A percentile compares a stretch with the other conserved stretches of the same genome.
phyloP scores from a whole-genome alignment of 1,284 basidiomycete genomes.

The Coniophora puteana region DNA sequence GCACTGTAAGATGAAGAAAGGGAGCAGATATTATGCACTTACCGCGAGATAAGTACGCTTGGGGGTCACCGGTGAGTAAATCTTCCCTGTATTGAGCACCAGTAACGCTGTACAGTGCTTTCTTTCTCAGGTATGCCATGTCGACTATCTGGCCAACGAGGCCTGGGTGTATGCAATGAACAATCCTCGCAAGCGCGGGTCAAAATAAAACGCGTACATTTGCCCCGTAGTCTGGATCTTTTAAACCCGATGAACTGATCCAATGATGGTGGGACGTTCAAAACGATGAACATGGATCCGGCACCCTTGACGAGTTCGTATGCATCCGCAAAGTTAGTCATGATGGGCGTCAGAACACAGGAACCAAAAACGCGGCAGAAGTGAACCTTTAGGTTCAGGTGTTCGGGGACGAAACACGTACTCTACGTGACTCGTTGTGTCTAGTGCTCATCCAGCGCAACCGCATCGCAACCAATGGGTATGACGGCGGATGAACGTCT shows the following conservation, averaged over 20 bases:
- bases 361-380: too few relatives aligned
- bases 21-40: neutral
- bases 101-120: conserved; percentile 22
- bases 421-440: too few relatives aligned
- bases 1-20: conserved; percentile 20
- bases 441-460: too few relatives aligned
- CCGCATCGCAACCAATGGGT: too few relatives aligned
- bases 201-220: conserved; percentile 9
- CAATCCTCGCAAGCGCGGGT: neutral
- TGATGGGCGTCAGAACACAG: too few relatives aligned
- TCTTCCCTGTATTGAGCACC: conserved; percentile 18
- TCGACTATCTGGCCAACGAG: conserved; percentile 15
- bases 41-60: neutral
- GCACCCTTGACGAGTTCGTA: too few relatives aligned
- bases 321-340: too few relatives aligned
- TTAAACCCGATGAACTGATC: neutral
- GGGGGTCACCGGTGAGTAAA: conserved; percentile 31
- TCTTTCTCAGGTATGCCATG: conserved; percentile 21
- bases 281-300: conserved; percentile 15
- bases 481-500: too few relatives aligned
- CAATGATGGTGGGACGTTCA: conserved; percentile 17
- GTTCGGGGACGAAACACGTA: too few relatives aligned
- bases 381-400: too few relatives aligned
- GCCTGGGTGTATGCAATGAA: conserved; percentile 6
- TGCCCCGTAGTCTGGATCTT: conserved; percentile 17